Evolutionary conservation across 345 rosid species (phyloP).

Genomic region (Raphanus raphanistrum): DNA sequence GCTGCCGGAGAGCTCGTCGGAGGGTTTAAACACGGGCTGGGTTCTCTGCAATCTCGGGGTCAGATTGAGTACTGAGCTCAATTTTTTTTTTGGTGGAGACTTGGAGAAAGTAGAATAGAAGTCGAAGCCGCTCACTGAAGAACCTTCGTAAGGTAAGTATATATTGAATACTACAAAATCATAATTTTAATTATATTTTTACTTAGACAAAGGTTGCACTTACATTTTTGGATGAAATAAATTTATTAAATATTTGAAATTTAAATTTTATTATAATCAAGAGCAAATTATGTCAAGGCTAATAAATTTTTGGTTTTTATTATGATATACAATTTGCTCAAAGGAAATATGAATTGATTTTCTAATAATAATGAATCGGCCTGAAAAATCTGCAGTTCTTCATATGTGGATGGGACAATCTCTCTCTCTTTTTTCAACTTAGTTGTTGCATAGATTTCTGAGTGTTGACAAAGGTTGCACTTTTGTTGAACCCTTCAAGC

Average conservation of each 20-base stretch:
- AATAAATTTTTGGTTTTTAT: background rate
- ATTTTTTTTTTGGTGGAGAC: background rate
- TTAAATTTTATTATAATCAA: background rate
- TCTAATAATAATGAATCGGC: constrained; percentile 6
- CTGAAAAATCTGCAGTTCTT: background rate
- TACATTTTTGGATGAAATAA: background rate
- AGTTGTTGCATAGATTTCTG: constrained; percentile 62
- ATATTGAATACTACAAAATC: background rate
- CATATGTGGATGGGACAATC: constrained; percentile 7
- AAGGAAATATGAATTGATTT: constrained; percentile 11
- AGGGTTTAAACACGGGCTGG: constrained; percentile 15
- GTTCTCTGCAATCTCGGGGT: constrained; percentile 13
- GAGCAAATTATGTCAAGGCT: background rate
- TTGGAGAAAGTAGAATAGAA: background rate
- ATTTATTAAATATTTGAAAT: background rate
- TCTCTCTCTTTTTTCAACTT: constrained; percentile 32
- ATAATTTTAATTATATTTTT: too few relatives aligned
- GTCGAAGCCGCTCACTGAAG: background rate
- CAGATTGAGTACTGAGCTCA: constrained; percentile 10
- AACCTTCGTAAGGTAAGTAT: background rate
- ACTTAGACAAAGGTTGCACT: too few relatives aligned
- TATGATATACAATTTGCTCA: constrained; percentile 24
- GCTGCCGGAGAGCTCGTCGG: constrained; percentile 31
- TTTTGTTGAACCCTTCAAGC: constrained; percentile 73
- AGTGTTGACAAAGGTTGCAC: constrained; percentile 82